Conservation (phyloP, 2,329 filamentous ascomycete species). For the Beauveria bassiana region DNA sequence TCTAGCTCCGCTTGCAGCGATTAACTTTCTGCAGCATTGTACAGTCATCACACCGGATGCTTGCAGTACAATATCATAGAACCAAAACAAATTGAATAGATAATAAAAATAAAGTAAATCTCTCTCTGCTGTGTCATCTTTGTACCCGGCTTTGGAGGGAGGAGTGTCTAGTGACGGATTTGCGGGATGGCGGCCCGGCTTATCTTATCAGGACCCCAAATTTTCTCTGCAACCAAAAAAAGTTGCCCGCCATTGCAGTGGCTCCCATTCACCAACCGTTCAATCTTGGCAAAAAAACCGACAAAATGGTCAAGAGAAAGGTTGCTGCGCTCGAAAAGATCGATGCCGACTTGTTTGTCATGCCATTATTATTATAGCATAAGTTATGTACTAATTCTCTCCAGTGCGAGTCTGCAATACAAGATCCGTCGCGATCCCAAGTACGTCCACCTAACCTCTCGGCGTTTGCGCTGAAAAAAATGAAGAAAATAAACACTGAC, state of each 20-base stretch:
- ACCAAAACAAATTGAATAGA: too few relatives aligned
- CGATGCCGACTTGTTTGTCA: constrained; percentile 70
- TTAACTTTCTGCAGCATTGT: too few relatives aligned
- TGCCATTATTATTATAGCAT: too few relatives aligned
- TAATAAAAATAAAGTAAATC: too few relatives aligned
- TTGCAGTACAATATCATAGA: too few relatives aligned
- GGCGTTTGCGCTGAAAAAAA: not conserved
- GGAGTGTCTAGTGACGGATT: too few relatives aligned
- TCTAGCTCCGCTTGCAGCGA: too few relatives aligned
- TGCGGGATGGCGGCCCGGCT: too few relatives aligned
- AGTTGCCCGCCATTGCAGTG: constrained; percentile 8
- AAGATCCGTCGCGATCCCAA: constrained; percentile 83
- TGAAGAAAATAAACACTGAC: not conserved
- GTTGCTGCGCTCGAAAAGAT: constrained; percentile 91
- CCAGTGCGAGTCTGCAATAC: constrained; percentile 77
- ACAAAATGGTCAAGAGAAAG: constrained; percentile 76
- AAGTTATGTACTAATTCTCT: constrained; percentile 20
- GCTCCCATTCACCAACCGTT: not conserved
- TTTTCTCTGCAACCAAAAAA: constrained; percentile 4
- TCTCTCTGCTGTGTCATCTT: too few relatives aligned
- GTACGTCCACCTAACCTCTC: constrained; percentile 34
- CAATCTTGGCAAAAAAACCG: not conserved
- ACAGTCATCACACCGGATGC: too few relatives aligned
- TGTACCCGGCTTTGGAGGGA: too few relatives aligned
- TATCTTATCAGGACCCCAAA: constrained; percentile 7